A percentile compares a stretch with the other conserved stretches of the same genome.
Evolutionary conservation across 208 protist species (phyloP).

Genomic region (Leishmania tropica): DNA sequence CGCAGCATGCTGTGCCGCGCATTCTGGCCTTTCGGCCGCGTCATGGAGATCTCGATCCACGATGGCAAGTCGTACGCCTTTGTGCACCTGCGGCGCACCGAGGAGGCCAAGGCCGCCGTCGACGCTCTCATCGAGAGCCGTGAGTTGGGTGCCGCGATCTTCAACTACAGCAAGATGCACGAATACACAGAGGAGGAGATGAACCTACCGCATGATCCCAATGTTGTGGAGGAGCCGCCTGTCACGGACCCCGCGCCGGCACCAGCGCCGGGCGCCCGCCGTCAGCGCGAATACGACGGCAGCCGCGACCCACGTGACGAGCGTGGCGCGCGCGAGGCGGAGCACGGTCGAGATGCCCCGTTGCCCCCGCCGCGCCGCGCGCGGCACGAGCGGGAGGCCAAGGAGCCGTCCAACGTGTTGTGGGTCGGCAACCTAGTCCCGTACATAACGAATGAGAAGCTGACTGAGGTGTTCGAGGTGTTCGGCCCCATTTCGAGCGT

Average conservation of each 20-base stretch:
- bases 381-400: slow-evolving; percentile 55
- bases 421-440: slow-evolving; percentile 81
- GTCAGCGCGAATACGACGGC: slow-evolving; percentile 16
- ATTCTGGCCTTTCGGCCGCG: slow-evolving; percentile 77
- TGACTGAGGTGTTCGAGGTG: slow-evolving; percentile 79
- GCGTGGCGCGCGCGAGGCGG: slow-evolving; percentile 16
- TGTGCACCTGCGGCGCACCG: slow-evolving; percentile 80
- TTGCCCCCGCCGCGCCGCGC: slow-evolving; percentile 43
- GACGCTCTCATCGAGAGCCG: slow-evolving; percentile 61
- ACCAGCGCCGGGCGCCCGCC: slow-evolving; percentile 20
- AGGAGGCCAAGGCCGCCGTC: slow-evolving; percentile 78
- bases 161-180: slow-evolving; percentile 90
- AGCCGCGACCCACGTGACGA: slow-evolving; percentile 22
- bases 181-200: slow-evolving; percentile 81
- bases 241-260: slow-evolving; percentile 20
- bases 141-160: slow-evolving; percentile 56
- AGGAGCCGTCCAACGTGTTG: slow-evolving; percentile 81
- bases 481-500: slow-evolving; percentile 75
- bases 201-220: slow-evolving; percentile 50
- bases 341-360: neutral
- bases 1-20: slow-evolving; percentile 53
- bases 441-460: slow-evolving; percentile 64
- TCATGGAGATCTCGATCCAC: slow-evolving; percentile 79
- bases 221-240: slow-evolving; percentile 25
- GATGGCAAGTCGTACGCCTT: slow-evolving; percentile 82